A percentile compares a stretch with the other conserved stretches of the same genome.
phyloP scores from a whole-genome alignment of 2,329 filamentous ascomycete genomes.

The Seiridium unicorne region DNA sequence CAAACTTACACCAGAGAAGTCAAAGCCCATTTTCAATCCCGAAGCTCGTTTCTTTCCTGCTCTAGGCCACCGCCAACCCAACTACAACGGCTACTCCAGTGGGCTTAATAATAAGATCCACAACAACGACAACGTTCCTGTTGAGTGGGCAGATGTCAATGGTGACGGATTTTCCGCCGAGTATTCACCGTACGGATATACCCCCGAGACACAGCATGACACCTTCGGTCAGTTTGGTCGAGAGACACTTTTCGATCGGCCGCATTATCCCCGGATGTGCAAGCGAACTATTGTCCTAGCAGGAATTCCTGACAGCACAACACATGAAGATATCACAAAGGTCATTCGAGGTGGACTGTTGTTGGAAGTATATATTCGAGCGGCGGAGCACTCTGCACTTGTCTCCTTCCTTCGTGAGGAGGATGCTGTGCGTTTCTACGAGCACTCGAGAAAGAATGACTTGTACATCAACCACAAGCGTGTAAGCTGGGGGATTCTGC shows the following conservation, averaged over 20 bases:
- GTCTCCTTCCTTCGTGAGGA: conserved; percentile 69
- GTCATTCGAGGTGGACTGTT: conserved; percentile 69
- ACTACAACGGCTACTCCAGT: not conserved
- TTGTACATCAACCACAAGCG: conserved; percentile 68
- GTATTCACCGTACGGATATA: conserved; percentile 18
- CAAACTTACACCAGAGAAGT: not conserved
- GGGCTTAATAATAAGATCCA: conserved; percentile 3
- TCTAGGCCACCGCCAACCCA: conserved; percentile 4
- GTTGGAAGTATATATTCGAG: conserved; percentile 64
- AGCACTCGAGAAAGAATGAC: conserved; percentile 62
- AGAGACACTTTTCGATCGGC: conserved; percentile 12
- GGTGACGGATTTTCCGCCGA: conserved; percentile 17
- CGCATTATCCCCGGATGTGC: conserved; percentile 34
- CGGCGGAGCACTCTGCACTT: conserved; percentile 56
- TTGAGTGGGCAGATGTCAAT: conserved; percentile 19
- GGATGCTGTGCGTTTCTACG: conserved; percentile 63
- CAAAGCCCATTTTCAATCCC: not conserved
- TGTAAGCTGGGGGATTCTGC: conserved; percentile 40
- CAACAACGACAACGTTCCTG: conserved; percentile 9
- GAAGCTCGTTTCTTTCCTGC: not conserved
- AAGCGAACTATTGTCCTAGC: conserved; percentile 60
- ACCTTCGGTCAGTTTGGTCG: not conserved
- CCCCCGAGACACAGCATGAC: conserved; percentile 11
- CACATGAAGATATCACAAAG: conserved; percentile 63
- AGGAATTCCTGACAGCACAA: conserved; percentile 61